Evolutionary conservation across 306 rosid genomes (phyloP), one percentile per base, ranked within the genome.

Genomic region (Astragalus glycyphyllos): DNA sequence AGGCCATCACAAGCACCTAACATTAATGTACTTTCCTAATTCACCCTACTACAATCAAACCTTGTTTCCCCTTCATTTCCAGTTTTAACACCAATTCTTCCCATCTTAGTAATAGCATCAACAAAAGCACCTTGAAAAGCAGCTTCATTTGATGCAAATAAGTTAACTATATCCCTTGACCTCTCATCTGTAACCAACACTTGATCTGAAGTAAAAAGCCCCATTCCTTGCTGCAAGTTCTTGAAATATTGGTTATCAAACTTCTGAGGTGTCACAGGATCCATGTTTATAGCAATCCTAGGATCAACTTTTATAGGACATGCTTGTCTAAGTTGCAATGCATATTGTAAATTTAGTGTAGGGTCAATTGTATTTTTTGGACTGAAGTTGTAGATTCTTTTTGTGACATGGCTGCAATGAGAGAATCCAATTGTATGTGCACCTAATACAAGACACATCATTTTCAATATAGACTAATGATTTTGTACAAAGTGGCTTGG

Each of bases 371-470:
- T 80, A 42, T 13, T 79, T 70, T 60, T 76, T 75, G 88, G 86
- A 54, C 74, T 80, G 94, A 84, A 92, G 16, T 35, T 80, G 83
- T 89, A 81, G 16, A 92, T 54, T 68, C 96, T 53, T 8, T 79
- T 76, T 38, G 65, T 32, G 74, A 92, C 78, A 5, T 75, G 55
- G 41, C 7, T 57, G 84, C 98, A 92, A 71, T 89, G 96, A 1
- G 98, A 78, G 72, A 89, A 89, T 4, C 98, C 98, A 45, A 89
- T 80, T 46, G 98, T 87, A 38, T 92, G 98, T 37, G 87, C 98
- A 20, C 23, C 23, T 20, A 20, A 20, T 20, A 20, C 23, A 20
- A 20, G 1, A 20, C 23, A 20, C 23, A 20, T 20, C 23, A 20
- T 20, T 20, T 20, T 20, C 23, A 20, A 20, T 20, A 20, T 20